phyloP scores from a whole-genome alignment of 1,284 basidiomycete species.

The Vanrija pseudolonga region DNA sequence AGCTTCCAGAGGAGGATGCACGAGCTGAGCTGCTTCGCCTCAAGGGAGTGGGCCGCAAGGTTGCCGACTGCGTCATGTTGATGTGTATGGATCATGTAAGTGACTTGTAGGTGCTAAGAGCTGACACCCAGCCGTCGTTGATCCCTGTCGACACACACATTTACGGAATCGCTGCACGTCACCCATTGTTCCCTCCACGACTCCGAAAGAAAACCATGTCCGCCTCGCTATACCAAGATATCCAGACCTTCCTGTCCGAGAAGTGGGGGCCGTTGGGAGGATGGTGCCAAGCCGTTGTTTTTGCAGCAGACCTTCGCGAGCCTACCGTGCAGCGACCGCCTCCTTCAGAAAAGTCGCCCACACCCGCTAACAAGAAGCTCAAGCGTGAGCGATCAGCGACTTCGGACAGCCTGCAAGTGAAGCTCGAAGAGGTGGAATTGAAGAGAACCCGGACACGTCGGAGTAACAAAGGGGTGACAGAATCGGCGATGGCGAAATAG shows the following conservation, averaged over 20 bases:
- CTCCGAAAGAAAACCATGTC: slow-evolving; percentile 60
- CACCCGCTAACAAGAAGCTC: too few species aligned
- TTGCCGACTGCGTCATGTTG: slow-evolving; percentile 88
- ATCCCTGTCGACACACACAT: slow-evolving; percentile 93
- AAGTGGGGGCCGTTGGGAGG: slow-evolving; percentile 84
- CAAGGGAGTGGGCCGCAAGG: slow-evolving; percentile 91
- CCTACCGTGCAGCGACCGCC: too few species aligned
- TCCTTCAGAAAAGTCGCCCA: too few species aligned
- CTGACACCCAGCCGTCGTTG: slow-evolving; percentile 61
- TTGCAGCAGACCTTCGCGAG: slow-evolving; percentile 41
- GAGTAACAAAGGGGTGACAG: too few species aligned
- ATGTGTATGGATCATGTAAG: slow-evolving; percentile 90
- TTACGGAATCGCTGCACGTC: slow-evolving; percentile 75
- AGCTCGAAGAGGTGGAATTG: too few species aligned
- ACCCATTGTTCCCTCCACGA: slow-evolving; percentile 64
- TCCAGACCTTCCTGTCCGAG: slow-evolving; percentile 61
- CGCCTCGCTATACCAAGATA: slow-evolving; percentile 70
- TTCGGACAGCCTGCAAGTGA: too few species aligned
- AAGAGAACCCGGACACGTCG: too few species aligned
- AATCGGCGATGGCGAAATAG: too few species aligned
- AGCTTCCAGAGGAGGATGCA: slow-evolving; percentile 16
- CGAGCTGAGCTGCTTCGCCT: slow-evolving; percentile 72
- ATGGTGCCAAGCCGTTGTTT: slow-evolving; percentile 81
- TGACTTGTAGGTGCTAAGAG: not conserved
- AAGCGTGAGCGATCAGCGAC: too few species aligned